A percentile compares a stretch with the other conserved stretches of the same genome.
These are phyloP conservation scores for Lactarius deliciosus DNA, from an alignment of 768 basidiomycete species.

Conservation along the genomic window DNA sequence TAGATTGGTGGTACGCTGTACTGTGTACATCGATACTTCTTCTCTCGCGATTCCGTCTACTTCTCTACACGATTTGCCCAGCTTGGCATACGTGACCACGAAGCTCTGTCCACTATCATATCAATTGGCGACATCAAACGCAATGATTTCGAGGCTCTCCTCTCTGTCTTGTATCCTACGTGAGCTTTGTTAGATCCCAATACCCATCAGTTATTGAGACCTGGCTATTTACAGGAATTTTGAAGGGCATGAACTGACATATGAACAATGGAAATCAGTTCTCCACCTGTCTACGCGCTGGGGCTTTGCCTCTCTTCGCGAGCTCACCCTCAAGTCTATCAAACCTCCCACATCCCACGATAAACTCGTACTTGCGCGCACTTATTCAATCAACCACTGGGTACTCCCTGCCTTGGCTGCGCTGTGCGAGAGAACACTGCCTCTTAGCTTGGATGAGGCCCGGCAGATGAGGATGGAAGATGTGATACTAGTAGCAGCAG, in stretches of 20 bases:
- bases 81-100: constrained; percentile 12
- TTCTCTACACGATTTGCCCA: constrained; percentile 14
- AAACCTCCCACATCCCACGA: constrained; percentile 16
- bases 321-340: not conserved
- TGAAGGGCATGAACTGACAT: constrained; percentile 10
- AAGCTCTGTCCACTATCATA: constrained; percentile 8
- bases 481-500: constrained; percentile 9
- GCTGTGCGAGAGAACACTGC: constrained; percentile 9
- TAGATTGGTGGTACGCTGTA: constrained; percentile 18
- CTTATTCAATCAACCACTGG: constrained; percentile 15
- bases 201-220: not conserved
- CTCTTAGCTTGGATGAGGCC: constrained; percentile 16
- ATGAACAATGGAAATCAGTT: constrained; percentile 35
- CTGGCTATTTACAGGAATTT: constrained; percentile 3
- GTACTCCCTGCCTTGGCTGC: constrained; percentile 16
- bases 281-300: constrained; percentile 34
- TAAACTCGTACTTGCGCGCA: constrained; percentile 14
- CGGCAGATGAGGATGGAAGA: constrained; percentile 18
- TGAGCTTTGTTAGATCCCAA: constrained; percentile 7
- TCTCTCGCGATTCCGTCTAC: constrained; percentile 18
- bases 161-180: constrained; percentile 29
- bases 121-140: constrained; percentile 16
- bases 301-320: constrained; percentile 35
- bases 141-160: constrained; percentile 27
- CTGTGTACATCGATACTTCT: constrained; percentile 23